These are phyloP conservation scores for Colletotrichum sp. DNA, from an alignment of 2,329 filamentous ascomycete genomes.

Conservation along the genomic window DNA sequence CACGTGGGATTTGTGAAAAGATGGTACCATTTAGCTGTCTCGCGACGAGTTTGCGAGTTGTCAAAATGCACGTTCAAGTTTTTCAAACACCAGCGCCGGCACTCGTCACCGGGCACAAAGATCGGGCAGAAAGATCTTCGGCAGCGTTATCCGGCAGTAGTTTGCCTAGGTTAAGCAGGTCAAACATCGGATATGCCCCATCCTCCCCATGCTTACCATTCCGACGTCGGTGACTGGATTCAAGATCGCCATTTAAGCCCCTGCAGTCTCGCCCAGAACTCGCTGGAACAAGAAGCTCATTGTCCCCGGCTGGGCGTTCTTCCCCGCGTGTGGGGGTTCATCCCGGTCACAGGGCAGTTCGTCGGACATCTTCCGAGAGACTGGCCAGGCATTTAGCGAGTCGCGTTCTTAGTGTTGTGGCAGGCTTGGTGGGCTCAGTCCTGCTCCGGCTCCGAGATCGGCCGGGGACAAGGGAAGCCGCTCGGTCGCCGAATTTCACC, in stretches of 20 bases:
- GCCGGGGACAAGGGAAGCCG: background rate
- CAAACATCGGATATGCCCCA: background rate
- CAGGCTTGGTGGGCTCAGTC: background rate
- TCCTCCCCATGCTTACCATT: background rate
- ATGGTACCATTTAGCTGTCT: background rate
- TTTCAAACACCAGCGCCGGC: background rate
- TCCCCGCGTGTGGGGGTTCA: background rate
- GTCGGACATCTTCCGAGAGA: background rate
- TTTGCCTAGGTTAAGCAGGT: background rate
- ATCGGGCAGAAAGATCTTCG: background rate
- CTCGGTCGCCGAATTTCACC: background rate
- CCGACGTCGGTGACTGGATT: conserved; percentile 14
- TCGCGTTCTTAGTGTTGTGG: background rate
- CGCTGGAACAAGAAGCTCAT: background rate
- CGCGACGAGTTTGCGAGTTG: background rate
- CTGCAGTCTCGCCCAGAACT: background rate
- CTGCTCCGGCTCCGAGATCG: conserved; percentile 7
- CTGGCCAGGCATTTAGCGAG: background rate
- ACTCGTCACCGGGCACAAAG: background rate
- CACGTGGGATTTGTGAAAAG: background rate
- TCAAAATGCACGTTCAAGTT: background rate
- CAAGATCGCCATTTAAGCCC: background rate
- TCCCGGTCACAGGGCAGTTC: background rate
- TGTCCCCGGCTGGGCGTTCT: background rate
- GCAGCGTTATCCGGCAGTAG: background rate